Conservation (phyloP, 768 basidiomycete species). For the Russula lepida region DNA sequence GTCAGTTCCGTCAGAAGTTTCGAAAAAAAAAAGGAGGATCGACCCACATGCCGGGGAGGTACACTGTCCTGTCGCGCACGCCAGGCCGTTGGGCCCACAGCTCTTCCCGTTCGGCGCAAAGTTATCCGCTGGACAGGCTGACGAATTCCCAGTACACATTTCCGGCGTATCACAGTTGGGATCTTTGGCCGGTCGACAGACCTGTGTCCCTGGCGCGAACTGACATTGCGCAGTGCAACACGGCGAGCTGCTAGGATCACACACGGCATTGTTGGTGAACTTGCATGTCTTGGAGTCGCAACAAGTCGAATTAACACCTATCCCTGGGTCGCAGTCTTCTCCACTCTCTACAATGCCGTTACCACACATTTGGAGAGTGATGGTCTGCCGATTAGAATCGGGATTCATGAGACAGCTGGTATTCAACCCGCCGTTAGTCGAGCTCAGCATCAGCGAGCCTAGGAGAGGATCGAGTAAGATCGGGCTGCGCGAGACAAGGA, state of each 20-base stretch:
- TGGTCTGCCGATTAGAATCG: conserved; percentile 42
- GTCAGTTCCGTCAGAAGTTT: conserved; percentile 8
- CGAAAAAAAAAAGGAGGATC: not conserved
- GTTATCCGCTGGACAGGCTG: conserved; percentile 60
- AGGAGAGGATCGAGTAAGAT: not conserved
- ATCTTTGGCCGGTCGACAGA: conserved; percentile 67
- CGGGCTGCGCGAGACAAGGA: conserved; percentile 3
- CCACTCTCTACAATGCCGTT: conserved; percentile 77
- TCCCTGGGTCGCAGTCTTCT: conserved; percentile 84
- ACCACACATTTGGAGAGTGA: conserved; percentile 68
- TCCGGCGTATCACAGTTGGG: conserved; percentile 60
- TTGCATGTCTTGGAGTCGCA: conserved; percentile 72
- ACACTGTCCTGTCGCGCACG: conserved; percentile 72
- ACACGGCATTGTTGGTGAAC: conserved; percentile 60
- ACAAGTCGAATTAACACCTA: conserved; percentile 50
- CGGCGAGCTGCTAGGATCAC: conserved; percentile 66
- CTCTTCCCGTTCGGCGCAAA: conserved; percentile 55
- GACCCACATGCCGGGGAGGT: conserved; percentile 61
- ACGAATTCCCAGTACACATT: conserved; percentile 66
- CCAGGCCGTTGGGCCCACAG: conserved; percentile 56
- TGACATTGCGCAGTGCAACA: conserved; percentile 68
- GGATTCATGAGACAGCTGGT: conserved; percentile 51
- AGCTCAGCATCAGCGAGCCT: conserved; percentile 60
- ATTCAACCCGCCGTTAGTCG: conserved; percentile 35
- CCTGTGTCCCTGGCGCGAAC: conserved; percentile 57